Evolutionary conservation across 2,329 filamentous ascomycete genomes (phyloP), one percentile per base, ranked within the genome.

Genomic region (Pseudocercospora vitis): DNA sequence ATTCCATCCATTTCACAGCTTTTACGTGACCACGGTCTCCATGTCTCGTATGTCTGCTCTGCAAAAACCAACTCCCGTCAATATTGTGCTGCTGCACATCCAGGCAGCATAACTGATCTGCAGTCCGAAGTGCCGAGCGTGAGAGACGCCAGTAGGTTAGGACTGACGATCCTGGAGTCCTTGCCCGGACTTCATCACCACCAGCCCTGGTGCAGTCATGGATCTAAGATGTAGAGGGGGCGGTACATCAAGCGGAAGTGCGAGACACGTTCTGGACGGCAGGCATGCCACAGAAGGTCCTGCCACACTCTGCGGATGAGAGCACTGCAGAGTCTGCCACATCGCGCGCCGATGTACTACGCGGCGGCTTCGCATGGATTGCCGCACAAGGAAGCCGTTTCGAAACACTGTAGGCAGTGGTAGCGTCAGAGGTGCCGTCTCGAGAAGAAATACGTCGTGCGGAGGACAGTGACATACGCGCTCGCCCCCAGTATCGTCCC

Each of bases 41-140:
- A n/a, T n/a, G n/a, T n/a, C n/a, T n/a, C n/a, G n/a, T n/a, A n/a
- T n/a, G n/a, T n/a, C n/a, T n/a, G n/a, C n/a, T n/a, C n/a, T n/a
- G n/a, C n/a, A n/a, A n/a, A n/a, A n/a, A 37, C 7, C 16, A 11
- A 18, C 4, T 11, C 14, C 33, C 33, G 11, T 4, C 14, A 37
- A n/a, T 37, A 37, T 16, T 3, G 18, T 18, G 9, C 7, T 35
- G 32, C 33, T 40, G 19, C 9, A 9, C 18, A 4, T 23, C 37
- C 21, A 18, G 19, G 6, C 18, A 18, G 7, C 7, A 40, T 19
- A 16, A n/a, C 12, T 24, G 24, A 29, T 28, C 42, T 45, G 42
- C 42, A 45, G 26, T 45, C n/a, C 16, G 12, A 45, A 45, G 23
- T 45, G 42, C 42, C 42, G 42, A 45, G 28, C 42, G 39, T 21